Percentiles rank a stretch among this genome's conserved stretches.
These are phyloP conservation scores for Helminthosporium solani DNA, from an alignment of 2,329 filamentous ascomycete species.

Conservation along the genomic window DNA sequence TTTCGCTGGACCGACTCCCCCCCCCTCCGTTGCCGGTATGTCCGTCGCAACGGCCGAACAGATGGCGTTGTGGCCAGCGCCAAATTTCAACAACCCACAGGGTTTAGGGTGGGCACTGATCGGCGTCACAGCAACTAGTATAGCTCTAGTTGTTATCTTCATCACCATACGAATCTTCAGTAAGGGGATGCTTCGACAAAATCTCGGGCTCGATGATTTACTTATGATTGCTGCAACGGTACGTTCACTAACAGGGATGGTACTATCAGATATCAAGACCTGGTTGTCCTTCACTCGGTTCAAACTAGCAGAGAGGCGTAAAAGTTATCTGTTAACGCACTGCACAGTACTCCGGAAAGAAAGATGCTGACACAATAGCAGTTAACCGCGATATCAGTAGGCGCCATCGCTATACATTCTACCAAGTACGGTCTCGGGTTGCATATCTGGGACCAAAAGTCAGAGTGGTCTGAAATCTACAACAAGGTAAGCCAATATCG, in stretches of 20 bases:
- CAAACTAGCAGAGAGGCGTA: too few species aligned
- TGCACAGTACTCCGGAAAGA: not conserved
- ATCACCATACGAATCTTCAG: conserved; percentile 22
- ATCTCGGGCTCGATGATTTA: conserved; percentile 26
- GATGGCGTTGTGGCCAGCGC: conserved; percentile 22
- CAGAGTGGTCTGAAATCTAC: conserved; percentile 23
- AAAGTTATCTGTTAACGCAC: too few species aligned
- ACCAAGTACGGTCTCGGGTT: conserved; percentile 23
- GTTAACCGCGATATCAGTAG: conserved; percentile 19
- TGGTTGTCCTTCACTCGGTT: too few species aligned
- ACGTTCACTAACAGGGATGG: too few species aligned
- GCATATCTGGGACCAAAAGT: conserved; percentile 32
- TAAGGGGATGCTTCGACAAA: conserved; percentile 21
- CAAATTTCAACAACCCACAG: conserved; percentile 28
- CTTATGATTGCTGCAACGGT: conserved; percentile 30
- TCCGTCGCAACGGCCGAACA: conserved; percentile 6
- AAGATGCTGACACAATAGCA: conserved; percentile 4
- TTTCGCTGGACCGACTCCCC: too few species aligned
- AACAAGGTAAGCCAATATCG: conserved; percentile 17
- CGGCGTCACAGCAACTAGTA: conserved; percentile 17
- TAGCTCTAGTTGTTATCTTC: conserved; percentile 20
- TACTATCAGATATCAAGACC: too few species aligned
- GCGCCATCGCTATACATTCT: conserved; percentile 20
- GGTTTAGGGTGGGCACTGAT: conserved; percentile 18
- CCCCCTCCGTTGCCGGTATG: not conserved